phyloP scores from a whole-genome alignment of 176 grass and related monocot species.

The Miscanthus lutarioriparius region DNA sequence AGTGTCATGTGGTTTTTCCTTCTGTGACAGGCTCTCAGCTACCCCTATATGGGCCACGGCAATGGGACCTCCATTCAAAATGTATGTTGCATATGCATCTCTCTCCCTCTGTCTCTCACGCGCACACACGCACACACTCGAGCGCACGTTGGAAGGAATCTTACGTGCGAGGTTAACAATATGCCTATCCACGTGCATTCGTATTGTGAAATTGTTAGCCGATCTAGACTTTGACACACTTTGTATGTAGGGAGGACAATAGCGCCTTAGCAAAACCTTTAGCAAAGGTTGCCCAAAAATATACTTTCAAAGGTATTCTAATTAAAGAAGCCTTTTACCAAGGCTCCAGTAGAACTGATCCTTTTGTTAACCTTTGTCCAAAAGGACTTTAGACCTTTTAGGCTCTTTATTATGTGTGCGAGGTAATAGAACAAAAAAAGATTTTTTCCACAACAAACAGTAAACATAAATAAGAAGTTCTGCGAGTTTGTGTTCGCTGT shows the following conservation, averaged over 20 bases:
- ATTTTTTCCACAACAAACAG: neutral
- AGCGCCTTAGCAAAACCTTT: neutral
- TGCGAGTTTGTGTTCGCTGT: neutral
- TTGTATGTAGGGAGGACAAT: neutral
- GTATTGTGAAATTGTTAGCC: neutral
- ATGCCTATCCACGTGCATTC: conserved; percentile 34
- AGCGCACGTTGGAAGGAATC: conserved; percentile 12
- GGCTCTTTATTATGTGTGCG: neutral
- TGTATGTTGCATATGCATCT: conserved; percentile 47
- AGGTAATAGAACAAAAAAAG: neutral
- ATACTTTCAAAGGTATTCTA: conserved; percentile 31
- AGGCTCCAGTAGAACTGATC: conserved; percentile 11
- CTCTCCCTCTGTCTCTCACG: neutral
- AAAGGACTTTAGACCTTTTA: conserved; percentile 24
- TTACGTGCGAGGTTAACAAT: neutral
- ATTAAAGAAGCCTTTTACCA: conserved; percentile 23
- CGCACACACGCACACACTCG: neutral
- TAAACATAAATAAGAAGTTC: neutral
- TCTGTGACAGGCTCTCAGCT: conserved; percentile 72
- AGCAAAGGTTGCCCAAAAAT: neutral
- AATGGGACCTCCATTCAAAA: conserved; percentile 52
- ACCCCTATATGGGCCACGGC: conserved; percentile 75
- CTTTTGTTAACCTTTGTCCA: conserved; percentile 29
- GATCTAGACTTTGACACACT: neutral
- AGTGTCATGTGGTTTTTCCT: conserved; percentile 38